Evolutionary conservation across 306 rosid species (phyloP).

Genomic region (Acacia confusa): DNA sequence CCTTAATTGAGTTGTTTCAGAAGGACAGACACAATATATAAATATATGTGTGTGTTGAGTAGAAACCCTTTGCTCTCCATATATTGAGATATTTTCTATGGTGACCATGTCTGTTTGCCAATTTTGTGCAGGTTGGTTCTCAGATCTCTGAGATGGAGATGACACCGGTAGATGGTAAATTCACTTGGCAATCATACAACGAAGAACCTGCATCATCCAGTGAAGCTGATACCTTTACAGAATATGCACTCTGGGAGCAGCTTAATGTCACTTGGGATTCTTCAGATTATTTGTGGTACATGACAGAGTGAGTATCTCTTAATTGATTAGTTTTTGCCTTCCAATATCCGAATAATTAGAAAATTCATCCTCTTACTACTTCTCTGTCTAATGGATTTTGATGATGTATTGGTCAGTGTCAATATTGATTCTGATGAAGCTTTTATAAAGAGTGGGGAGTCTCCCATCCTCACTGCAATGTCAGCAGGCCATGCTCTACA

Average conservation of each 20-base stretch:
- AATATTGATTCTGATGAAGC: constrained; percentile 70
- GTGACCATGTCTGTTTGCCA: background rate
- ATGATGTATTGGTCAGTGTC: constrained; percentile 49
- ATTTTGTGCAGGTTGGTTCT: constrained; percentile 50
- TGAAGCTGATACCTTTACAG: constrained; percentile 45
- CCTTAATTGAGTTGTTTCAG: background rate
- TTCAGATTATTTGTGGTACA: constrained; percentile 93
- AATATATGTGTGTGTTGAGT: background rate
- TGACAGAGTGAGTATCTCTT: constrained; percentile 81
- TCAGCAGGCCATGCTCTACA: constrained; percentile 95
- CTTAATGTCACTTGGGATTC: constrained; percentile 69
- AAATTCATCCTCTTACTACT: constrained; percentile 13
- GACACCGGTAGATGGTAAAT: constrained; percentile 47
- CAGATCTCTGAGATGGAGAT: constrained; percentile 58
- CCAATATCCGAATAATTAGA: constrained; percentile 1
- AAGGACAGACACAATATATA: background rate
- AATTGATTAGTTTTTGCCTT: constrained; percentile 4
- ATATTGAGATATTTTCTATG: background rate
- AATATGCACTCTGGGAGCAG: constrained; percentile 74
- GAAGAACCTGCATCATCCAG: constrained; percentile 73
- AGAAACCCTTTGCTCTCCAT: background rate
- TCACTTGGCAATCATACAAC: constrained; percentile 71
- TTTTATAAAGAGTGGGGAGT: constrained; percentile 62
- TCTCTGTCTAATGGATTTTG: constrained; percentile 11
- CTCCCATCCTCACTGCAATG: constrained; percentile 63